Evolutionary conservation across 371 early-diverging fungal genomes (phyloP), one percentile per base, ranked within the genome.

Genomic region (Rhizopus stolonifer): DNA sequence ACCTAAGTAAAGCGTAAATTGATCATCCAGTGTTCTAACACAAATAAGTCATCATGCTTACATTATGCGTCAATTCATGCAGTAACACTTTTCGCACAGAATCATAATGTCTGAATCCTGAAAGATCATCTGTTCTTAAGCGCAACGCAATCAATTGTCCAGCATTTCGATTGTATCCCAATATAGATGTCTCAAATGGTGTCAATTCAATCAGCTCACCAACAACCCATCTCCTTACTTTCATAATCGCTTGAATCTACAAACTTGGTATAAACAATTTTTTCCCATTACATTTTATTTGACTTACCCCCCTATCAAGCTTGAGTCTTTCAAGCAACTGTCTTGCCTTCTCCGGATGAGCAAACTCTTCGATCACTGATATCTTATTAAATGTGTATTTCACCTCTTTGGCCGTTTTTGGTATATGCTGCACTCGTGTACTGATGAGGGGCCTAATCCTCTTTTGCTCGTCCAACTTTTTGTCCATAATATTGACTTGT

Each of bases 1-100:
- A 90, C 81, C 81, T 69, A 54, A 2, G 25, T 22, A 50, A 13
- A 24, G 46, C n/a, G n/a, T 34, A 31, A 25, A 7, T 14, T 29
- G 18, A 18, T n/a, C n/a, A n/a, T n/a, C n/a, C n/a, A n/a, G n/a
- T n/a, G n/a, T n/a, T n/a, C n/a, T n/a, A n/a, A n/a, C n/a, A n/a
- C n/a, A n/a, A n/a, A n/a, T n/a, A n/a, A n/a, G n/a, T n/a, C n/a
- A n/a, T 36, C 10, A 22, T 31, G 9, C 38, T 38, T 42, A 70
- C 87, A 70, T 86, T 92, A 53, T 96, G 96, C 0, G 93, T 81
- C 8, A 96, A 80, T 67, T 96, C 96, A 58, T 96, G 96, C 52
- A 94, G 61, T 24, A 96, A 61, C 14, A 93, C 93, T 48, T 81
- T 82, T 26, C 88, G 76, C 2, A 96, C 69, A 0, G 77, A 69